Percentiles rank a stretch among this genome's conserved stretches.
phyloP scores from a whole-genome alignment of 306 rosid genomes.

The Astragalus glycyphyllos region DNA sequence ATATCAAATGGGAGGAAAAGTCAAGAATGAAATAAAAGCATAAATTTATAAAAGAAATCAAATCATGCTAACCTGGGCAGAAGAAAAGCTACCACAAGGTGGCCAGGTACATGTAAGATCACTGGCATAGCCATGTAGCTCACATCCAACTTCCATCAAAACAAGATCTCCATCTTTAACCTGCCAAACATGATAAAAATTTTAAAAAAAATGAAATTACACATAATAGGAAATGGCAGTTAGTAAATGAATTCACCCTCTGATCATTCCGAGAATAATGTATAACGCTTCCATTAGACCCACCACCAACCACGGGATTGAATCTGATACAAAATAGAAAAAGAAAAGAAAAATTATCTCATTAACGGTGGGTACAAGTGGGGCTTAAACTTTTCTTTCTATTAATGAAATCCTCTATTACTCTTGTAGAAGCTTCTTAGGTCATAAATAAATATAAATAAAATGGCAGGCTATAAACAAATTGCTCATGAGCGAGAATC shows the following conservation, averaged over 20 bases:
- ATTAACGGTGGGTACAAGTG: conserved; percentile 11
- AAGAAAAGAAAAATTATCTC: conserved; percentile 35
- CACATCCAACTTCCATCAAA: conserved; percentile 97
- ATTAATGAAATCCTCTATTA: conserved; percentile 38
- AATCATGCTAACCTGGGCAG: conserved; percentile 65
- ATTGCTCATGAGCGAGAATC: conserved; percentile 24
- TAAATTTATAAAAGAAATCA: conserved; percentile 31
- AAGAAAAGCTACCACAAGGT: conserved; percentile 86
- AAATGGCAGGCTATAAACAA: conserved; percentile 13
- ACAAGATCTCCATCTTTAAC: conserved; percentile 88
- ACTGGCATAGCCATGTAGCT: conserved; percentile 86
- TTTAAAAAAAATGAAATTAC: conserved; percentile 33
- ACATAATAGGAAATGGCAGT: conserved; percentile 24
- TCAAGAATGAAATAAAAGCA: conserved; percentile 10
- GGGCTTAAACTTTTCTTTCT: conserved; percentile 19
- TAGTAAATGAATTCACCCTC: conserved; percentile 59
- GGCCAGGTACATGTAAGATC: conserved; percentile 99
- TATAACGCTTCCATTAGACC: conserved; percentile 82
- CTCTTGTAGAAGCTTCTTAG: conserved; percentile 20
- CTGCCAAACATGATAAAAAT: conserved; percentile 56
- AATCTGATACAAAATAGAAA: conserved; percentile 56
- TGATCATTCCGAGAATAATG: conserved; percentile 95
- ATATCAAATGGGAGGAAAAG: conserved; percentile 2
- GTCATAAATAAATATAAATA: conserved; percentile 18
- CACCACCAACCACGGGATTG: conserved; percentile 98